phyloP scores from a whole-genome alignment of 1,284 basidiomycete species.

The Laetiporus sulphureus region DNA sequence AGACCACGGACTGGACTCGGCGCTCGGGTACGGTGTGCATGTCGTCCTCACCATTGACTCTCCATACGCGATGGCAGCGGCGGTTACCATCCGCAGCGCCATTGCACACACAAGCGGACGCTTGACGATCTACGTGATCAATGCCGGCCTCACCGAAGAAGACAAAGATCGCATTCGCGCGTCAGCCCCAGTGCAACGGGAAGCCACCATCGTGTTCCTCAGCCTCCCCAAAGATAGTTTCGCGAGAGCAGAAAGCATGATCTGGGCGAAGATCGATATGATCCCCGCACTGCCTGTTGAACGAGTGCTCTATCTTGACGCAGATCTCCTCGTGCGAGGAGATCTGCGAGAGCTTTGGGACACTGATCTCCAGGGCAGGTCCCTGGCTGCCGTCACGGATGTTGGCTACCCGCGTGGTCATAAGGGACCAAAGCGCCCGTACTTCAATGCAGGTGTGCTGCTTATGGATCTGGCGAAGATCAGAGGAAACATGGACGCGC shows the following conservation, averaged over 20 bases:
- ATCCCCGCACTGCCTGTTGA: slow-evolving; percentile 40
- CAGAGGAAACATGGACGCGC: slow-evolving; percentile 20
- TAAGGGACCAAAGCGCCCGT: slow-evolving; percentile 25
- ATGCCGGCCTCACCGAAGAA: slow-evolving; percentile 34
- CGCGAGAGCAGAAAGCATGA: slow-evolving; percentile 23
- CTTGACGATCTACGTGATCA: slow-evolving; percentile 43
- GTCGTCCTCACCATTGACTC: slow-evolving; percentile 39
- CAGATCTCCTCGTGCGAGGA: slow-evolving; percentile 42
- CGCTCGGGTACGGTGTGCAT: slow-evolving; percentile 41
- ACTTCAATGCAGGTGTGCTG: slow-evolving; percentile 54
- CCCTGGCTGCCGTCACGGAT: slow-evolving; percentile 40
- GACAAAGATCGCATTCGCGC: slow-evolving; percentile 30
- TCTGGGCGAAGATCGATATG: slow-evolving; percentile 49
- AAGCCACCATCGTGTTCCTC: slow-evolving; percentile 38
- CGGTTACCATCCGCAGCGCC: slow-evolving; percentile 40
- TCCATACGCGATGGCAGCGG: slow-evolving; percentile 40
- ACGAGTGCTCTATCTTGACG: slow-evolving; percentile 46
- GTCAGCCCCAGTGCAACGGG: slow-evolving; percentile 23
- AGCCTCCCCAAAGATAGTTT: slow-evolving; percentile 28
- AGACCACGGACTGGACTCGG: slow-evolving; percentile 11
- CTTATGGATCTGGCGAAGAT: slow-evolving; percentile 40
- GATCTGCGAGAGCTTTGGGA: slow-evolving; percentile 38
- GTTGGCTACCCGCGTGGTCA: slow-evolving; percentile 47
- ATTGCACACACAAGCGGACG: slow-evolving; percentile 31
- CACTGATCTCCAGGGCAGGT: slow-evolving; percentile 33